These are phyloP conservation scores for Eucalyptus microcorys DNA, from an alignment of 345 rosid species.

Conservation along the genomic window DNA sequence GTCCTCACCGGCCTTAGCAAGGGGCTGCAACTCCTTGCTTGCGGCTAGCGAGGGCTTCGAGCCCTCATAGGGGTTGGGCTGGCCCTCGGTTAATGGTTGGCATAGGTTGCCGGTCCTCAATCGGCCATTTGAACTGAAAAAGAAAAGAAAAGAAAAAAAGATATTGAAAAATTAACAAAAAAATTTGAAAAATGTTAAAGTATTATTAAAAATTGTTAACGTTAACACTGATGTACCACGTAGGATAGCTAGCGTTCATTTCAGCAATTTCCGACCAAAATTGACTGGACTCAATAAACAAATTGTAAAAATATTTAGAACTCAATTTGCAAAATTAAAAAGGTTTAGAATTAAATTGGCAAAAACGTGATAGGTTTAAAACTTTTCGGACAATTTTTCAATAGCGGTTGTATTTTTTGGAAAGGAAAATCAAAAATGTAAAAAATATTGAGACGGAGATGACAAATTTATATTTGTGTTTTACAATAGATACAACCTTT, in stretches of 20 bases:
- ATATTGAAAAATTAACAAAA: too few species aligned
- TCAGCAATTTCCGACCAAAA: accelerated
- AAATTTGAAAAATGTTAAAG: too few species aligned
- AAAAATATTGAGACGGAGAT: background rate
- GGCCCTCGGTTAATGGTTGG: too few species aligned
- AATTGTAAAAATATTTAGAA: too few species aligned
- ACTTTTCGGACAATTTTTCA: too few species aligned
- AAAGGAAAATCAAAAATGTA: background rate
- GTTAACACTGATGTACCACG: accelerated
- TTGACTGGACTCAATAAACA: too few species aligned
- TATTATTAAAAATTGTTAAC: accelerated
- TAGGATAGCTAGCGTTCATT: too few species aligned
- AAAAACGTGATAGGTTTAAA: accelerated
- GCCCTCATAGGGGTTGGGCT: background rate
- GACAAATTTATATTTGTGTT: too few species aligned
- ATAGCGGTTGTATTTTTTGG: accelerated
- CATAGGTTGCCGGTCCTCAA: background rate
- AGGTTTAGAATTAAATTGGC: accelerated
- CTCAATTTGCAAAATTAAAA: too few species aligned
- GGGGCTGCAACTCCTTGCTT: accelerated
- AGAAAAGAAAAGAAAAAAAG: too few species aligned
- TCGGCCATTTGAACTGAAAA: accelerated
- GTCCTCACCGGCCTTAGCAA: accelerated
- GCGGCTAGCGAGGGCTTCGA: accelerated
- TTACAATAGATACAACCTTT: background rate